Conservation (phyloP, 2,329 filamentous ascomycete species). For the Aureobasidium sp. region DNA sequence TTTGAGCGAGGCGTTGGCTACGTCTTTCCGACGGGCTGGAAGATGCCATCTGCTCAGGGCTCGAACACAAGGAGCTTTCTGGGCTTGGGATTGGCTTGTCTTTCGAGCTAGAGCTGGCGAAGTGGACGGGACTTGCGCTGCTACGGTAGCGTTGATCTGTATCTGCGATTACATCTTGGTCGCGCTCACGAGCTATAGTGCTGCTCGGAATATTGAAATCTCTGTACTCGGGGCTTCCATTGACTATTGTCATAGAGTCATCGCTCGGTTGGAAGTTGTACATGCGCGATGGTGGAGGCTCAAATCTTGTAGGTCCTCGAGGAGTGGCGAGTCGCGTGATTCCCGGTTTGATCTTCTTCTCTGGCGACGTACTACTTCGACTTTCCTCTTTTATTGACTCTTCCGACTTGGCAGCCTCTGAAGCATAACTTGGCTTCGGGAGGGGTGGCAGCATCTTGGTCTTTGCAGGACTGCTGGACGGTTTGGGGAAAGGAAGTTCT, state of each 20-base stretch:
- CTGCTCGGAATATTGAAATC: background rate
- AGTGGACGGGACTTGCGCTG: background rate
- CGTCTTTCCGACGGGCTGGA: background rate
- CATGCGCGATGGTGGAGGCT: constrained; percentile 1
- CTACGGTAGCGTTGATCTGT: background rate
- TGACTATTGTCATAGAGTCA: background rate
- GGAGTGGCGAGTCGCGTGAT: background rate
- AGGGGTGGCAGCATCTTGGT: constrained; percentile 26
- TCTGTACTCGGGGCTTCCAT: background rate
- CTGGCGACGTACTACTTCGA: background rate
- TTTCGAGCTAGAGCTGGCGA: background rate
- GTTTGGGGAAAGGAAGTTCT: constrained; percentile 4
- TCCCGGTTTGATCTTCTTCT: background rate
- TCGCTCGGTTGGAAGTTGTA: background rate
- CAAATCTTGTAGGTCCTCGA: constrained; percentile 7
- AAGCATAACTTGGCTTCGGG: constrained; percentile 26
- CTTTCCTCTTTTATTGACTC: background rate
- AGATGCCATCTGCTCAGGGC: background rate
- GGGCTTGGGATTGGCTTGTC: background rate
- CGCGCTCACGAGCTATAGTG: background rate
- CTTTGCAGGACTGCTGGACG: background rate
- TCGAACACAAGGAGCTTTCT: background rate
- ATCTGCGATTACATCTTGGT: background rate
- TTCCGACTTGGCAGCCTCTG: background rate
- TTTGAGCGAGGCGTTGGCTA: background rate